phyloP scores from a whole-genome alignment of 805 yeast genomes.

The Metschnikowia arizonensis region DNA sequence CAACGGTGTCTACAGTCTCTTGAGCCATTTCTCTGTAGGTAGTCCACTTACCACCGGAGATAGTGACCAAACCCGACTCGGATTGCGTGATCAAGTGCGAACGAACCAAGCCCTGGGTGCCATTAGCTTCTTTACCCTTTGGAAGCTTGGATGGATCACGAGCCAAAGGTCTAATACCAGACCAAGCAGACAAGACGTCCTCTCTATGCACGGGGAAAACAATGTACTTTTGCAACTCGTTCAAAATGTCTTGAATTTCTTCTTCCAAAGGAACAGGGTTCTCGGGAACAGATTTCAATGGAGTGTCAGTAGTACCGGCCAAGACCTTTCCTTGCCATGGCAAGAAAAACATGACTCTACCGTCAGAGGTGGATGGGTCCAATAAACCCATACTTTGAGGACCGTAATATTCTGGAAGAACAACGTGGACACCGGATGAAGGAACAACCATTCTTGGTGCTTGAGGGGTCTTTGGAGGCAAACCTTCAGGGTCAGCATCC shows the following conservation, averaged over 20 bases:
- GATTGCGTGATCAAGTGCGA: constrained; percentile 76
- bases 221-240: constrained; percentile 84
- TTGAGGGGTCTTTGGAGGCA: constrained; percentile 49
- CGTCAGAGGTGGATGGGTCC: constrained; percentile 90
- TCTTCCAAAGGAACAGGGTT: constrained; percentile 83
- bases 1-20: constrained; percentile 77
- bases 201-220: constrained; percentile 84
- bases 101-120: constrained; percentile 88
- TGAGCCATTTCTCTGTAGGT: constrained; percentile 97
- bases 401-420: constrained; percentile 88
- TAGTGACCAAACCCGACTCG: constrained; percentile 74
- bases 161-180: constrained; percentile 93
- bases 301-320: constrained; percentile 96
- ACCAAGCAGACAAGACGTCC: constrained; percentile 94
- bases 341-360: constrained; percentile 92
- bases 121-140: constrained; percentile 38
- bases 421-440: constrained; percentile 88
- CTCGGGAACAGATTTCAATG: constrained; percentile 63
- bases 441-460: constrained; percentile 86
- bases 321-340: constrained; percentile 98
- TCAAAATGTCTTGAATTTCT: constrained; percentile 81
- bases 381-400: constrained; percentile 83
- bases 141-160: constrained; percentile 65
- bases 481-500: constrained; percentile 69
- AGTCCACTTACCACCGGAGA: constrained; percentile 98